Evolutionary conservation across 2,329 filamentous ascomycete species (phyloP).

Genomic region (Whalleya microplaca): DNA sequence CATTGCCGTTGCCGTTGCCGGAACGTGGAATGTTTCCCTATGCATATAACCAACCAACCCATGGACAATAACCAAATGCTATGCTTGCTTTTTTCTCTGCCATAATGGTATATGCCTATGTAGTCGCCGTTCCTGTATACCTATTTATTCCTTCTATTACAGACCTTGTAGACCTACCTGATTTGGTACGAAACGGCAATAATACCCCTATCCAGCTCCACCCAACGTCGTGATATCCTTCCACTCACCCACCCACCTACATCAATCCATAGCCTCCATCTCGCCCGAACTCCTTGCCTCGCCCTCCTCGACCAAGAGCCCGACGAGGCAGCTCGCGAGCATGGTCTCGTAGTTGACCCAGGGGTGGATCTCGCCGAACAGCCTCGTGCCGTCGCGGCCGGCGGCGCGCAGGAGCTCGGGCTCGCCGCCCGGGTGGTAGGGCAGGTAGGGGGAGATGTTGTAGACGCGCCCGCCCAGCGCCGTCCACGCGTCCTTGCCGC

Average conservation of each 20-base stretch:
- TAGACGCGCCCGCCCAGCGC: slow-evolving; percentile 89
- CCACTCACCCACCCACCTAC: background rate
- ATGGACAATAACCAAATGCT: no score
- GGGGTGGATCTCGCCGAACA: slow-evolving; percentile 70
- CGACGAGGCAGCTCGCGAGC: slow-evolving; percentile 65
- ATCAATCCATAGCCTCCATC: slow-evolving; percentile 66
- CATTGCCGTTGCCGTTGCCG: no score
- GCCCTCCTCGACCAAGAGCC: slow-evolving; percentile 63
- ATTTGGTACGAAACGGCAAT: no score
- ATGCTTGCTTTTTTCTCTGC: no score
- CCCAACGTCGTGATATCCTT: no score
- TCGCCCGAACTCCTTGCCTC: slow-evolving; percentile 33
- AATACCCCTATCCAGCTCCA: no score
- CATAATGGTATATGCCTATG: no score
- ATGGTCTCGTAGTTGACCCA: slow-evolving; percentile 77
- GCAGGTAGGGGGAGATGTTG: slow-evolving; percentile 86
- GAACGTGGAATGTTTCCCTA: no score
- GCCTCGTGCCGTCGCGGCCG: slow-evolving; percentile 62
- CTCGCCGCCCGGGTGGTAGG: slow-evolving; percentile 88
- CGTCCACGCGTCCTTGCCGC: slow-evolving; percentile 88
- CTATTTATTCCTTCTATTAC: no score
- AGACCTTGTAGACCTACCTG: no score
- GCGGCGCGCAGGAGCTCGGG: slow-evolving; percentile 70
- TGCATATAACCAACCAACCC: no score
- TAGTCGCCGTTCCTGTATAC: no score